Base-by-base conservation (phyloP, 1,284 basidiomycete genomes). In the Anthracocystis walkeri region DNA sequence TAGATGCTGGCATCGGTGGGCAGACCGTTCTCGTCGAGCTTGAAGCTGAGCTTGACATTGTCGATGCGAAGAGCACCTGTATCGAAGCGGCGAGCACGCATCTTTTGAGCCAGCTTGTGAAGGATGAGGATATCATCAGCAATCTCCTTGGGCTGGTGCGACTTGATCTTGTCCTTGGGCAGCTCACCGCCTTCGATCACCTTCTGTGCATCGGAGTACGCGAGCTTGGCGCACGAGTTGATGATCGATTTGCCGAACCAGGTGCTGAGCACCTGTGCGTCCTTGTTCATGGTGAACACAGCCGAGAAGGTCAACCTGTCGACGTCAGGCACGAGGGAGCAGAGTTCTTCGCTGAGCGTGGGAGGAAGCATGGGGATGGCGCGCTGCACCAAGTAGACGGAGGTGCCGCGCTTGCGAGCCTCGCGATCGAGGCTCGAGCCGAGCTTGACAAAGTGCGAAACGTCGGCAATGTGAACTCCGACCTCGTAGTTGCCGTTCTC, bases 361-460 rank as follows among this genome's bases (percentile, higher is more conserved):
- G 94, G 94, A 1, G 96, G 96, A 7, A 99, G 88, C 96, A 99
- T 99, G 0, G 95, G 95, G 11, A 98, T 94, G 31, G 92, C 91
- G 49, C 95, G 91, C 85, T 98, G 96, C 44, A 98, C 91, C 45
- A 99, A 91, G 84, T 97, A 97, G 54, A 99, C 97, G 78, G 93
- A 94, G 3, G 95, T 98, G 29, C 95, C 96, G 72, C 96, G 90
- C 87, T 97, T 98, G 79, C 94, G 91, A 53, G 97, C 97, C 86
- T 99, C 97, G 38, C 97, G 93, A 83, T 99, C 97, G 77, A 99
- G 88, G 18, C 95, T 93, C 8, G 94, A 97, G 86, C 97, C 97
- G 27, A 94, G 91, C 87, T 95, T 96, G 83, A 96, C 63, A 87
- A 98, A 99, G 88, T 92, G 92, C 2, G 95, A 93, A 1, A 98